These are phyloP conservation scores for Bruguiera parviflora DNA, from an alignment of 345 rosid genomes.

Conservation along the genomic window DNA sequence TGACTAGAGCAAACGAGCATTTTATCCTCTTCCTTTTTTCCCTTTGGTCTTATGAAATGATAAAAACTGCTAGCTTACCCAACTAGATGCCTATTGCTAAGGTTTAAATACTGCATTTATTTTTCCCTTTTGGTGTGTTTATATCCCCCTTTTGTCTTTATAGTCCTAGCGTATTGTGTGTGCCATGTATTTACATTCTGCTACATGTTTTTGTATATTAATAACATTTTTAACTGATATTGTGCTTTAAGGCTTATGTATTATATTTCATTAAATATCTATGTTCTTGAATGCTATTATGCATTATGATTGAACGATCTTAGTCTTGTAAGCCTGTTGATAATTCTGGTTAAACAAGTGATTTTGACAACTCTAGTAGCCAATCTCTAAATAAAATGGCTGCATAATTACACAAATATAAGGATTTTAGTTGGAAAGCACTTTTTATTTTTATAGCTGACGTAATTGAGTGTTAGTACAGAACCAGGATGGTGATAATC, in stretches of 20 bases:
- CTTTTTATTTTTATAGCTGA: background rate
- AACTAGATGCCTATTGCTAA: no score
- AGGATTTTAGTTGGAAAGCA: background rate
- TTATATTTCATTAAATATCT: background rate
- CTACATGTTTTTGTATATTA: no score
- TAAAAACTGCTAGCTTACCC: no score
- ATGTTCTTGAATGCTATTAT: background rate
- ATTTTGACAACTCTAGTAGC: no score
- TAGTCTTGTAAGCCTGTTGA: background rate
- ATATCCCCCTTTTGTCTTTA: no score
- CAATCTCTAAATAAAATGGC: background rate
- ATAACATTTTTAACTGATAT: background rate
- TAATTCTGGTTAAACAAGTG: no score
- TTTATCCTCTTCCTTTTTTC: background rate
- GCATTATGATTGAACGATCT: background rate
- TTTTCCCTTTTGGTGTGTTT: no score
- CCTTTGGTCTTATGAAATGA: no score
- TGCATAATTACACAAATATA: background rate
- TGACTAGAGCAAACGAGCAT: background rate
- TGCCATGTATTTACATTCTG: no score
- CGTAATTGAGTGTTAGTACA: background rate
- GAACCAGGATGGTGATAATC: conserved; percentile 4
- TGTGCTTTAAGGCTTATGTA: background rate
- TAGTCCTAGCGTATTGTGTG: no score
- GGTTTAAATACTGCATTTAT: no score